A percentile compares a stretch with the other conserved stretches of the same genome.
Conservation (phyloP, 1,284 basidiomycete species). For the Rhodotorula sp. region DNA sequence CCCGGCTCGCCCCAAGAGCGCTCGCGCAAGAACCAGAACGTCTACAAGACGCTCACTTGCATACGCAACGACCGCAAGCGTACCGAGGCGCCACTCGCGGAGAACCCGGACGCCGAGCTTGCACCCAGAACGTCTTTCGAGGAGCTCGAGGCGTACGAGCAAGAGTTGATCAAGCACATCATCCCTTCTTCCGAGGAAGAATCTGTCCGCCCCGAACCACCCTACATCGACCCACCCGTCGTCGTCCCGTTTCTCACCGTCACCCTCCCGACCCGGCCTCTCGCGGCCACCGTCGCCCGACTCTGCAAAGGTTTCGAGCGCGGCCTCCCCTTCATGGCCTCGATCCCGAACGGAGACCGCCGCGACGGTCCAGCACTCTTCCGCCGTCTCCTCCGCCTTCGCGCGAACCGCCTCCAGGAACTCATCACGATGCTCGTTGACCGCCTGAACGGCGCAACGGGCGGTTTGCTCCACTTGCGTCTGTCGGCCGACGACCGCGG, state of each 20-base stretch:
- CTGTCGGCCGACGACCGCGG: slow-evolving; percentile 25
- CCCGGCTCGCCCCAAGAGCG: slow-evolving; percentile 50
- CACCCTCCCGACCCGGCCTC: slow-evolving; percentile 54
- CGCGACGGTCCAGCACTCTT: slow-evolving; percentile 48
- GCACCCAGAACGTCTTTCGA: neutral
- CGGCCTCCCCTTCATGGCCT: slow-evolving; percentile 51
- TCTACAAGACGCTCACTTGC: neutral
- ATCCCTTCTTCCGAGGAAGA: slow-evolving; percentile 50
- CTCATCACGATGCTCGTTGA: slow-evolving; percentile 35
- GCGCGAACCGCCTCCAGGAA: slow-evolving; percentile 50
- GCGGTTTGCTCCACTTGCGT: slow-evolving; percentile 25
- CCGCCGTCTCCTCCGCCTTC: slow-evolving; percentile 50
- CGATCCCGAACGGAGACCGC: slow-evolving; percentile 49
- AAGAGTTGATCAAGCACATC: slow-evolving; percentile 31
- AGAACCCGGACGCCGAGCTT: neutral
- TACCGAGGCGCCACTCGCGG: neutral
- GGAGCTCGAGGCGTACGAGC: no score
- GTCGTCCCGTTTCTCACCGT: slow-evolving; percentile 51
- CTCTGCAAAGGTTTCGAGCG: slow-evolving; percentile 47
- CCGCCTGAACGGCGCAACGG: slow-evolving; percentile 14
- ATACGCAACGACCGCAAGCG: slow-evolving; percentile 1
- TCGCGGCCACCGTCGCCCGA: slow-evolving; percentile 51
- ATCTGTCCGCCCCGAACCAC: slow-evolving; percentile 14
- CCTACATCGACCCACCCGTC: slow-evolving; percentile 13
- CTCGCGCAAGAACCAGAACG: slow-evolving; percentile 17